A percentile compares a stretch with the other conserved stretches of the same genome.
These are phyloP conservation scores for Fusarium sambucinum DNA, from an alignment of 2,329 filamentous ascomycete genomes.

Conservation along the genomic window DNA sequence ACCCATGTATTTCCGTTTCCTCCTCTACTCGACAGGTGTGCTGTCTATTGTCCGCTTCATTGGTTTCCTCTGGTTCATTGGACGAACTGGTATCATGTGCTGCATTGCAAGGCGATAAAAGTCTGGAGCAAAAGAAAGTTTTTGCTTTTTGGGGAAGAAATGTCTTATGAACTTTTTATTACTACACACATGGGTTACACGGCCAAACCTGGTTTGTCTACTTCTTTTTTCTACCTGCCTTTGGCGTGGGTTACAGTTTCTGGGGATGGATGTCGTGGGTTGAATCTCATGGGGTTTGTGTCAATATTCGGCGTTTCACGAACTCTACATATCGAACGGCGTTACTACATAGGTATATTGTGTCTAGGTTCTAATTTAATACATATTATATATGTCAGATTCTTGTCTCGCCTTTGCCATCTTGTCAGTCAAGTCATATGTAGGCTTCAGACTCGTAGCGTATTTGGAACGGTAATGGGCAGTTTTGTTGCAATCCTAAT, in stretches of 20 bases:
- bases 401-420: neutral
- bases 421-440: neutral
- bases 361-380: slow-evolving; percentile 18
- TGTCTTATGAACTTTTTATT: slow-evolving; percentile 21
- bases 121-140: neutral
- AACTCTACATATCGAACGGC: slow-evolving; percentile 11
- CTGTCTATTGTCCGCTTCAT: slow-evolving; percentile 43
- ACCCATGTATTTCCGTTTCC: slow-evolving; percentile 41
- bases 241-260: neutral
- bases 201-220: neutral
- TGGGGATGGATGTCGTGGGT: neutral
- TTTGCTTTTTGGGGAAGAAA: neutral
- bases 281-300: neutral
- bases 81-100: slow-evolving; percentile 45
- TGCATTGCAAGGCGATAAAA: slow-evolving; percentile 41
- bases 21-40: slow-evolving; percentile 43
- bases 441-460: neutral
- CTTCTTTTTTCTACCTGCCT: neutral
- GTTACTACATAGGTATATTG: slow-evolving; percentile 15
- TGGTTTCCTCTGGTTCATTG: slow-evolving; percentile 45
- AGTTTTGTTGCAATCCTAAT: neutral
- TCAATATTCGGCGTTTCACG: slow-evolving; percentile 12
- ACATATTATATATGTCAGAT: neutral
- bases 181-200: slow-evolving; percentile 16
- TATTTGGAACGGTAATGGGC: neutral